Conservation (phyloP, 257 asterid species). For the Lycium ferocissimum region DNA sequence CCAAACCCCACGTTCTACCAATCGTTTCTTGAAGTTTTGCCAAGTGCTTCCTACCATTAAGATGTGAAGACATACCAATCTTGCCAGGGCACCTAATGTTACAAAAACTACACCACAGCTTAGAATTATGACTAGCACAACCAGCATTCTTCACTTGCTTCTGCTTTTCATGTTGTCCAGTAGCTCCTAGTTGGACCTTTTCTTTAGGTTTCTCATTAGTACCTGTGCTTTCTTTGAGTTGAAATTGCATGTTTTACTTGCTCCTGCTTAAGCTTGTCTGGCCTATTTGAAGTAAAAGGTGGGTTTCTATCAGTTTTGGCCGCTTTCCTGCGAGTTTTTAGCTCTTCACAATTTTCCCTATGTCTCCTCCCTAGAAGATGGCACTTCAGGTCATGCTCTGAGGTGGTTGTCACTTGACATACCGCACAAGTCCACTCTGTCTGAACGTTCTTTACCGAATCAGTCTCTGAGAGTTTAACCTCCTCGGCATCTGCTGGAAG, state of each 20-base stretch:
- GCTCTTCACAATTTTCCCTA: slow-evolving; percentile 17
- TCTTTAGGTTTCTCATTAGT: no score
- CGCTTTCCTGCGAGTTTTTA: not conserved
- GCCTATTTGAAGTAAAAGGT: not conserved
- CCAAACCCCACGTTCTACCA: no score
- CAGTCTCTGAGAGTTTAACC: not conserved
- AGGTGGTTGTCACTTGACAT: slow-evolving; percentile 39
- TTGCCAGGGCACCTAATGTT: slow-evolving; percentile 29
- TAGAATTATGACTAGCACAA: not conserved
- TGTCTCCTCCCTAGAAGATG: slow-evolving; percentile 52
- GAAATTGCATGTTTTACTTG: not conserved
- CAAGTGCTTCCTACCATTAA: slow-evolving; percentile 36
- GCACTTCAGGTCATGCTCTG: slow-evolving; percentile 35
- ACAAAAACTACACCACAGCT: slow-evolving; percentile 37
- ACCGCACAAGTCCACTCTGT: slow-evolving; percentile 48
- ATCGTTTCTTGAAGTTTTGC: no score
- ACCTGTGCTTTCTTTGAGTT: not conserved
- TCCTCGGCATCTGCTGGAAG: slow-evolving; percentile 23
- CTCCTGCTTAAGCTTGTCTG: not conserved
- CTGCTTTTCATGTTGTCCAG: no score
- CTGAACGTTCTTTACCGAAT: slow-evolving; percentile 31
- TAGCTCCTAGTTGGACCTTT: no score
- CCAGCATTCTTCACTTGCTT: no score
- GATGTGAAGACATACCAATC: slow-evolving; percentile 32
- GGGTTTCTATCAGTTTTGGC: not conserved